Evolutionary conservation across 352 stramenopile species (phyloP), one percentile per base, ranked within the genome.

Genomic region (Blastocystis sp.): DNA sequence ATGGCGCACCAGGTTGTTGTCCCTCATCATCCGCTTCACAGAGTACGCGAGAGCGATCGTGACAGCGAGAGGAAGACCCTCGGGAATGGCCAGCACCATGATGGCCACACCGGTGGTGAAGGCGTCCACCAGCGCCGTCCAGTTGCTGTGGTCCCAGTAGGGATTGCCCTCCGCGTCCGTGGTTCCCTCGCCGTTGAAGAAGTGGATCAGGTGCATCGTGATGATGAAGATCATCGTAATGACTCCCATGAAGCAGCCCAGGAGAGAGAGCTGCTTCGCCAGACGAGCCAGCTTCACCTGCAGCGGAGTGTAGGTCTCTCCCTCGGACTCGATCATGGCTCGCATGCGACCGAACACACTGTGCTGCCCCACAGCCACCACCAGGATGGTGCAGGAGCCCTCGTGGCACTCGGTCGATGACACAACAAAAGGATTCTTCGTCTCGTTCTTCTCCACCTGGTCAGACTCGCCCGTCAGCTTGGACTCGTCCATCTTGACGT

Each of bases 1-100:
- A 37, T 98, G 94, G 66, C 97, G 97, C 45, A 99, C 98, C 45
- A 99, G 93, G 90, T 98, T 98, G 91, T 98, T 96, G 91, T 98
- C 96, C 62, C 95, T 94, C 76, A 98, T 96, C 96, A 99, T 98
- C 76, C 98, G 97, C 82, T 97, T 97, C 15, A 95, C 98, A 29
- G 93, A 96, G 84, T 97, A 97, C 6, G 95, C 96, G n/a, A 98
- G 91, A 53, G 94, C 96, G 68, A 98, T 97, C 11, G 95, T 98
- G 26, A 98, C 94, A 0, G 95, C 95, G 7, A 97, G 91, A 15
- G 95, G 95, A 6, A 98, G 89, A 0, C 95, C 95, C 91, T 98
- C 95, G 6, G 95, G 95, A 82, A 98, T 97, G 18, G 95, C 95
- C 3, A 97, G 95, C 3, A 98, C 95, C 56, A 97, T 94, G 89